Conservation (phyloP, 176 grass and related monocot species). For the Cenchrus americanus region DNA sequence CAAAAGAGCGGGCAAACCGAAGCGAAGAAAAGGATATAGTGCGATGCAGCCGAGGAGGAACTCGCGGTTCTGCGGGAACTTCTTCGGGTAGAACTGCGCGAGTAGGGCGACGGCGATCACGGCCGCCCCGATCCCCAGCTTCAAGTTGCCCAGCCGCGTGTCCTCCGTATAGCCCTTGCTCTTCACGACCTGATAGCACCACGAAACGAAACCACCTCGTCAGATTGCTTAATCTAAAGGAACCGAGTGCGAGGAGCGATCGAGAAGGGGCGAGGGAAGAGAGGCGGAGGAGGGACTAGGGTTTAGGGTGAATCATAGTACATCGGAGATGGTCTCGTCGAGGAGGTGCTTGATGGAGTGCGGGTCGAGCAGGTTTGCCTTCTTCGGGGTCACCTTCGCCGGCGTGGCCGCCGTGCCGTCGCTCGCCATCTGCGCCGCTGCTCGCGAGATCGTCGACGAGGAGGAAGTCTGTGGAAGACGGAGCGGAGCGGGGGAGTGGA, state of each 20-base stretch:
- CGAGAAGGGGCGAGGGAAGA: not conserved
- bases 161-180: conserved; percentile 83
- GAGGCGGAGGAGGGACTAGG: not conserved
- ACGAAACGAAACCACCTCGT: not conserved
- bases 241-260: not conserved
- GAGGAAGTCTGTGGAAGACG: not conserved
- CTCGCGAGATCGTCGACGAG: conserved; percentile 9
- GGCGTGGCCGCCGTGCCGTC: conserved; percentile 29
- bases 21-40: conserved; percentile 76
- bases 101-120: conserved; percentile 87
- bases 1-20: not conserved
- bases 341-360: conserved; percentile 84
- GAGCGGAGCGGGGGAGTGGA: not conserved
- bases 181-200: conserved; percentile 68
- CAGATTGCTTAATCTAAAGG: conserved; percentile 21
- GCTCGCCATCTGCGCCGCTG: conserved; percentile 45
- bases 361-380: conserved; percentile 73
- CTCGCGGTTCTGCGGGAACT: conserved; percentile 93
- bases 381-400: conserved; percentile 57
- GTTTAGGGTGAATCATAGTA: conserved; percentile 19
- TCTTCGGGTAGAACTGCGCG: conserved; percentile 98
- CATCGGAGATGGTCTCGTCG: conserved; percentile 72
- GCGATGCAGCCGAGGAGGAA: conserved; percentile 86
- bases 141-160: conserved; percentile 84
- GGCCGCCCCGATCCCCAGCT: conserved; percentile 70